phyloP scores from a whole-genome alignment of 192 early-diverging fungal genomes.

The Backusella australiensis region DNA sequence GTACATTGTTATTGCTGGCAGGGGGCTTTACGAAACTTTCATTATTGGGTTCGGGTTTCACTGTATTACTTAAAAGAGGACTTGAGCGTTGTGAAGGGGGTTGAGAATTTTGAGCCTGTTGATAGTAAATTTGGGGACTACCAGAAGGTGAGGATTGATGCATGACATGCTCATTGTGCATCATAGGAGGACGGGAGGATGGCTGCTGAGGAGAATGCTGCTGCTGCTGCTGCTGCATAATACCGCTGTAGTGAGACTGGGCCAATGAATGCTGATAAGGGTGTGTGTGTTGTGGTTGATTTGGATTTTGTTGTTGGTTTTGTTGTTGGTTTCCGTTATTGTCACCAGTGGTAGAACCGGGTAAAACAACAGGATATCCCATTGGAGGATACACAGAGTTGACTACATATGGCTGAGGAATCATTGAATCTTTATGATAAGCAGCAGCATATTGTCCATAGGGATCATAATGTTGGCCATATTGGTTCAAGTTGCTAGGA shows the following conservation, averaged over 20 bases:
- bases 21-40: not conserved
- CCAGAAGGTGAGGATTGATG: slow-evolving; percentile 3
- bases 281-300: slow-evolving; percentile 12
- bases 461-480: slow-evolving; percentile 20
- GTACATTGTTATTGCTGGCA: not conserved
- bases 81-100: slow-evolving; percentile 12
- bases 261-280: slow-evolving; percentile 8
- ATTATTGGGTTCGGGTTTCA: slow-evolving; percentile 1
- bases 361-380: slow-evolving; percentile 17
- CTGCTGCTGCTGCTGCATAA: not conserved
- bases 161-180: slow-evolving; percentile 2
- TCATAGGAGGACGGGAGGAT: slow-evolving; percentile 16
- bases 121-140: slow-evolving; percentile 18
- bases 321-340: slow-evolving; percentile 7
- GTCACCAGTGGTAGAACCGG: not conserved
- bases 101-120: slow-evolving; percentile 9
- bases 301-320: slow-evolving; percentile 11
- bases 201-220: not conserved
- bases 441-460: slow-evolving; percentile 11
- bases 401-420: slow-evolving; percentile 20
- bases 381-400: slow-evolving; percentile 25
- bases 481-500: slow-evolving; percentile 18
- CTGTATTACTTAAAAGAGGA: slow-evolving; percentile 12
- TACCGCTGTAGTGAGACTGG: not conserved
- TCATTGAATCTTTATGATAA: slow-evolving; percentile 23